These are phyloP conservation scores for Metarhizium brunneum DNA, from an alignment of 2,329 filamentous ascomycete species.

Conservation along the genomic window DNA sequence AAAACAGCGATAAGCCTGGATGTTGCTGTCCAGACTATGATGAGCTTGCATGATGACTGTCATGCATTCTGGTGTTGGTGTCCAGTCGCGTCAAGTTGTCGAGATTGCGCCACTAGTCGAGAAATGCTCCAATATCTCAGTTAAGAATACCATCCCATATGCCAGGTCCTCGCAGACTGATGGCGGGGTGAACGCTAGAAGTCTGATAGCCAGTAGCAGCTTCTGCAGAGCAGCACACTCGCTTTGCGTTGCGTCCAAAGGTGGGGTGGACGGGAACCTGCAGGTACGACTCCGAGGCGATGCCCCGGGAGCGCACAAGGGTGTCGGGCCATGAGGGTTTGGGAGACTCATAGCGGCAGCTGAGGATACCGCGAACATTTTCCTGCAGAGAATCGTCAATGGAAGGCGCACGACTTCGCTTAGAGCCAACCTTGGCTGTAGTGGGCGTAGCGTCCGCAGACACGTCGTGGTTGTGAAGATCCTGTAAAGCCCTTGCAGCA, in stretches of 20 bases:
- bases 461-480: constrained; percentile 46
- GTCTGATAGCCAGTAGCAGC: constrained; percentile 38
- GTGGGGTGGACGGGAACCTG: constrained; percentile 32
- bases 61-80: constrained; percentile 1
- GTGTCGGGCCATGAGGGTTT: constrained; percentile 25
- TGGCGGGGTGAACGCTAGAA: constrained; percentile 36
- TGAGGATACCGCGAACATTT: constrained; percentile 56
- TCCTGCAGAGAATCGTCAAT: constrained; percentile 54
- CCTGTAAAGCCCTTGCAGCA: constrained; percentile 49
- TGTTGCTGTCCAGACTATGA: constrained; percentile 5
- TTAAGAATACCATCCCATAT: constrained; percentile 60
- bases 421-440: constrained; percentile 33
- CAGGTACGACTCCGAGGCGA: constrained; percentile 16
- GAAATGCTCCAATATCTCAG: constrained; percentile 19
- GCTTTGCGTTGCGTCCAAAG: constrained; percentile 47
- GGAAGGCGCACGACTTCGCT: constrained; percentile 51
- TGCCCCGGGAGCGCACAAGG: constrained; percentile 25
- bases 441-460: constrained; percentile 27
- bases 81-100: not conserved
- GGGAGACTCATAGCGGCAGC: constrained; percentile 20
- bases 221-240: constrained; percentile 57
- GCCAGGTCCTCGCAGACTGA: constrained; percentile 45
- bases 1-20: constrained; percentile 1
- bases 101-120: not conserved
- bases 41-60: not conserved